Conservation (phyloP, 331 rosid species). For the Pyracantha coccinea region DNA sequence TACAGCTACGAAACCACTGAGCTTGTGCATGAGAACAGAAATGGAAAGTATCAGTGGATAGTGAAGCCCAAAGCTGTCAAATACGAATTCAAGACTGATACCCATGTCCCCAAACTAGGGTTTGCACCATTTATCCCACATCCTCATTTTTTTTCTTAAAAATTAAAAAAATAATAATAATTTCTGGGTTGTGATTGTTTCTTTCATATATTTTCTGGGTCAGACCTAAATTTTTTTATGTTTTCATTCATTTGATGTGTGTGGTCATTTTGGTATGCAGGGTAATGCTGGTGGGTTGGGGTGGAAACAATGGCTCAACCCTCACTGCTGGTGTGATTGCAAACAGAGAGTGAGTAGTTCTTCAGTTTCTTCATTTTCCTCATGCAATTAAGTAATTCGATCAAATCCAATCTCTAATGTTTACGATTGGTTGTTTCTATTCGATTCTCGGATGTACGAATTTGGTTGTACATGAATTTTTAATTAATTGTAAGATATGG, state of each 20-base stretch:
- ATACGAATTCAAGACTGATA: constrained; percentile 73
- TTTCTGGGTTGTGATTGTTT: background rate
- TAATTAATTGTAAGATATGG: background rate
- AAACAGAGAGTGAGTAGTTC: constrained; percentile 60
- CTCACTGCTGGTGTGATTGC: constrained; percentile 95
- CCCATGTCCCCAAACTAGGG: constrained; percentile 80
- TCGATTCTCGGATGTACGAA: background rate
- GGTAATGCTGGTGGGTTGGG: constrained; percentile 98
- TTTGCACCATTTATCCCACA: background rate
- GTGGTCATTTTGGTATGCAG: constrained; percentile 13
- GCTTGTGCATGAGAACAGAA: constrained; percentile 69
- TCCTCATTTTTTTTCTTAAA: background rate
- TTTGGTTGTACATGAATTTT: background rate
- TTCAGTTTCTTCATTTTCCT: background rate
- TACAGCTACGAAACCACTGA: constrained; percentile 85
- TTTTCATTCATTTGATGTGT: background rate
- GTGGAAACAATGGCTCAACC: constrained; percentile 90
- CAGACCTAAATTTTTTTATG: background rate
- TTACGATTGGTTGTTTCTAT: background rate
- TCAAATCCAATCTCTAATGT: background rate
- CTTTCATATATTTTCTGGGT: background rate
- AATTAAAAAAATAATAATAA: background rate
- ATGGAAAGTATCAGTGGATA: constrained; percentile 77
- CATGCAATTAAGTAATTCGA: background rate
- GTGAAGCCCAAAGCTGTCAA: constrained; percentile 75